Base-by-base conservation (phyloP, 1,284 basidiomycete species). In the Blastosporella zonata region DNA sequence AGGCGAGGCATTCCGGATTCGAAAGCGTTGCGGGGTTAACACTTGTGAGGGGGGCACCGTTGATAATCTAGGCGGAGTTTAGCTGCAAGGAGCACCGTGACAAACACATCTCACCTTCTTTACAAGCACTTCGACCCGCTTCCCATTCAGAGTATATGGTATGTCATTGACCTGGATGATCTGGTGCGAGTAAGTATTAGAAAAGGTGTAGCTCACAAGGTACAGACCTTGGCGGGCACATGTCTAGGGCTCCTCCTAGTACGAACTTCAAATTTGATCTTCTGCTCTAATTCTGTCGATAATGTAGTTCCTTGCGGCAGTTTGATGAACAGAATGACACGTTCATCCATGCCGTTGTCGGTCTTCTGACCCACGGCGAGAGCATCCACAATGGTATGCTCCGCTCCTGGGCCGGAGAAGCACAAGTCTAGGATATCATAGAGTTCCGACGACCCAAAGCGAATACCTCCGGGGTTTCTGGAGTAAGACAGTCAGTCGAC, bases 81-180 rank as follows among this genome's bases (percentile, higher is more conserved):
- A 59, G 52, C 59, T 47, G 46, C 51, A 20, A 22, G 36, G 21
- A 37, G 13, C 36, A 37, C 4, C 4, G 9, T 7, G 15, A 25
- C 29, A 35, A 33, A n/a, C 20, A 23, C 37, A 22, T 49, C 68
- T 57, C 53, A 84, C 83, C 77, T 90, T 91, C 67, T 89, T 90
- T 25, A 89, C 82, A 7, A 87, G 78, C 9, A 91, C 86, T 66
- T 94, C 92, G 43, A 93, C 88, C 37, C 85, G 79, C 65, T 94
- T 95, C 27, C 87, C 86, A 56, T 93, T 94, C 46, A 93, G 69
- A 10, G 92, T 95, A 65, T 92, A 87, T 12, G 90, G 90, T 22
- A 92, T 79, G 63, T 90, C 90, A 8, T 64, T 55, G 3, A 86
- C 86, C 61, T 83, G 79, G 13, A 89, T 68, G 51, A 91, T 81